Evolutionary conservation across 2,329 filamentous ascomycete species (phyloP).

Genomic region (Beauveria pseudobassiana): DNA sequence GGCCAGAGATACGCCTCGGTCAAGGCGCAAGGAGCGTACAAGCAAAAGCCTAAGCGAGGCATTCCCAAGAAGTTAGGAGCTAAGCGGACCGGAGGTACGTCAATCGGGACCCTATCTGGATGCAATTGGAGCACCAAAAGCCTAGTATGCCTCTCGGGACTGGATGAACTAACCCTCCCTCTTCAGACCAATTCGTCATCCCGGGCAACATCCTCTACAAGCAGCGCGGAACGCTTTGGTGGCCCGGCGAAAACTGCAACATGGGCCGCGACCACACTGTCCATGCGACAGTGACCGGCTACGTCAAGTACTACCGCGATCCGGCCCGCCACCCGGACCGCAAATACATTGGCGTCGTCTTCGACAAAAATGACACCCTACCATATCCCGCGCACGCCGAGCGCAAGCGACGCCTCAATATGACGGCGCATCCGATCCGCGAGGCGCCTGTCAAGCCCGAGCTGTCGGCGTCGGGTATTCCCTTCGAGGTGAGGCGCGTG

Average conservation of each 20-base stretch:
- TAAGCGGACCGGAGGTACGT: conserved; percentile 80
- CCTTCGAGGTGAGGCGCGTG: conserved; percentile 36
- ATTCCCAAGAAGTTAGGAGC: conserved; percentile 81
- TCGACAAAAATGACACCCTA: conserved; percentile 72
- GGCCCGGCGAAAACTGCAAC: conserved; percentile 87
- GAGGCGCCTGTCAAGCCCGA: conserved; percentile 28
- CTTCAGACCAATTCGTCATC: conserved; percentile 78
- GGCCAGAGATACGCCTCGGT: conserved; percentile 50
- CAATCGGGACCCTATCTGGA: neutral
- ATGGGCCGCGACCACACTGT: conserved; percentile 97
- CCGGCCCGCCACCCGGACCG: conserved; percentile 73
- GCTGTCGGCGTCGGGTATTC: conserved; percentile 43
- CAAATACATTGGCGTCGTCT: conserved; percentile 91
- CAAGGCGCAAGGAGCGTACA: conserved; percentile 62
- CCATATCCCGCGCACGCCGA: conserved; percentile 69
- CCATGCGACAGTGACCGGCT: conserved; percentile 75
- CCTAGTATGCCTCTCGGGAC: too few species aligned
- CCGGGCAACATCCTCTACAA: conserved; percentile 97
- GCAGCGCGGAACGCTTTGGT: conserved; percentile 91
- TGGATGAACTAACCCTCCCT: neutral
- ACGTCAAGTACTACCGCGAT: conserved; percentile 95
- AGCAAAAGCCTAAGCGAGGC: conserved; percentile 51
- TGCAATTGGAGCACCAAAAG: neutral
- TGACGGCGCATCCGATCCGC: conserved; percentile 49
- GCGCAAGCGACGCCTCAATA: conserved; percentile 66